Percentiles rank a stretch among this genome's conserved stretches.
These are phyloP conservation scores for Talaromyces borbonicus DNA, from an alignment of 495 filamentous ascomycete genomes.

Conservation along the genomic window DNA sequence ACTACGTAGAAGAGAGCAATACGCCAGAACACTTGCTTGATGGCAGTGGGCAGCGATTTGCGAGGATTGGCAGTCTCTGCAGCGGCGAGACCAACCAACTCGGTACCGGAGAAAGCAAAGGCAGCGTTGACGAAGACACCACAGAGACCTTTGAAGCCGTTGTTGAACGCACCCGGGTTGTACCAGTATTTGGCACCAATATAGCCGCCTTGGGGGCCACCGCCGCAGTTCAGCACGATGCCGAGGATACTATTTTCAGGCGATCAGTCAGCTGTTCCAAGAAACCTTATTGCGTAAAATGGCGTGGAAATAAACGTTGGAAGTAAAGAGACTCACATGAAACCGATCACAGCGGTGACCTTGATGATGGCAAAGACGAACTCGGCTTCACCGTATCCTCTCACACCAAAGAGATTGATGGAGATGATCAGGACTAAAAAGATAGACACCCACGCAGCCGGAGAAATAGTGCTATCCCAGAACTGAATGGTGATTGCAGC, in stretches of 20 bases:
- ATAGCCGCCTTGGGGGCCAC: constrained; percentile 54
- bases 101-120: constrained; percentile 87
- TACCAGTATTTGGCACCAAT: constrained; percentile 64
- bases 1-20: constrained; percentile 83
- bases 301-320: too few species aligned
- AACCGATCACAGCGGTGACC: constrained; percentile 75
- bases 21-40: constrained; percentile 95
- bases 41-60: constrained; percentile 74
- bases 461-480: constrained; percentile 60
- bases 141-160: constrained; percentile 92
- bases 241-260: constrained; percentile 75
- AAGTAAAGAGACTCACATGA: constrained; percentile 53
- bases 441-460: constrained; percentile 76
- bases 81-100: constrained; percentile 85
- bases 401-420: constrained; percentile 83
- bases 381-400: constrained; percentile 84
- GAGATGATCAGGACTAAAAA: constrained; percentile 63
- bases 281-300: too few species aligned
- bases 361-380: constrained; percentile 84
- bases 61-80: constrained; percentile 82
- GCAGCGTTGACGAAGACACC: constrained; percentile 88
- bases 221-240: constrained; percentile 59
- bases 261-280: too few species aligned
- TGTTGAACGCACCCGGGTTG: constrained; percentile 75
- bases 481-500: constrained; percentile 82